Evolutionary conservation across 768 basidiomycete genomes (phyloP).

Genomic region (Trametes villosa): DNA sequence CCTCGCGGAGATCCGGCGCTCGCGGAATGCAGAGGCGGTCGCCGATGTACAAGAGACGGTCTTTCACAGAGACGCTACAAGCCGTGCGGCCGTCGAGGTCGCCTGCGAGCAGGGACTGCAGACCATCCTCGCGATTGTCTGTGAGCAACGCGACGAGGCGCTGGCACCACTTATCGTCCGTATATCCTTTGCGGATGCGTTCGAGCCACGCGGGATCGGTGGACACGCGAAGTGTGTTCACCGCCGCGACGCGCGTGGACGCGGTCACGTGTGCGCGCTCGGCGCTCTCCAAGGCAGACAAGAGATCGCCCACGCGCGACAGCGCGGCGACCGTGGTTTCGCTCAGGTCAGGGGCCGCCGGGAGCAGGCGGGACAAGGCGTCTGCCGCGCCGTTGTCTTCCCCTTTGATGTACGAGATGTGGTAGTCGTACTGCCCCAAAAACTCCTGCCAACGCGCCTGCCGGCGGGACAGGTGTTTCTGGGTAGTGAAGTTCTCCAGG

Average conservation of each 20-base stretch:
- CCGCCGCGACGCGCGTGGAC: neutral
- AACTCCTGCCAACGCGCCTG: conserved; percentile 45
- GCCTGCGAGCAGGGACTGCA: too few species aligned
- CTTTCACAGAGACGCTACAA: neutral
- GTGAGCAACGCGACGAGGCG: neutral
- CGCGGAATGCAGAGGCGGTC: conserved; percentile 30
- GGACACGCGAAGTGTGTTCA: neutral
- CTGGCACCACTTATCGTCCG: conserved; percentile 21
- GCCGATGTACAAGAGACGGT: conserved; percentile 26
- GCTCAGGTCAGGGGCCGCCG: too few species aligned
- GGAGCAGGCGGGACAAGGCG: conserved; percentile 43
- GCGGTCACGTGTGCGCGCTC: neutral
- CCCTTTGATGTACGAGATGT: conserved; percentile 43
- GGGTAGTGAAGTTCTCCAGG: conserved; percentile 37
- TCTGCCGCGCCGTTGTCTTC: conserved; percentile 45
- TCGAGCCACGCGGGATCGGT: conserved; percentile 7
- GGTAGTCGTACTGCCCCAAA: conserved; percentile 40
- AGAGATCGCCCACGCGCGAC: too few species aligned
- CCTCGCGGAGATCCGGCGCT: conserved; percentile 12
- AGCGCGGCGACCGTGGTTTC: too few species aligned
- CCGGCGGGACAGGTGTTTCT: conserved; percentile 37
- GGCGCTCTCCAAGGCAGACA: too few species aligned
- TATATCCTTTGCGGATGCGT: conserved; percentile 6
- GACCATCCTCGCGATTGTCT: too few species aligned
- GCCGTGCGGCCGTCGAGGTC: neutral